Conservation (phyloP, 345 rosid genomes). For the Eucalyptus caleyi region DNA sequence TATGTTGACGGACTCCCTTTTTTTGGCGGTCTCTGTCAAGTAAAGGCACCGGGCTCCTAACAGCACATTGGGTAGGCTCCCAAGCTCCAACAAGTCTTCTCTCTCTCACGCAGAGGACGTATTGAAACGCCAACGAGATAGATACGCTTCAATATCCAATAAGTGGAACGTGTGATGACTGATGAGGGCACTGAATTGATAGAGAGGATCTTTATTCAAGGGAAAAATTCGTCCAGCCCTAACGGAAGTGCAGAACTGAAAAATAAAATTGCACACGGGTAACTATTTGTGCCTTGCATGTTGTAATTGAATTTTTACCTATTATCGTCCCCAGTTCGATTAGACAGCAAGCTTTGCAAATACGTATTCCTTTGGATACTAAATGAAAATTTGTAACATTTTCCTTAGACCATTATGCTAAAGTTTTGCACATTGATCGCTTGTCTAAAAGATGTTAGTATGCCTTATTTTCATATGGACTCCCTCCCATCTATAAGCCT, state of each 20-base stretch:
- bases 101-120: too few relatives aligned
- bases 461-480: too few relatives aligned
- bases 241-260: not conserved
- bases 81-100: too few relatives aligned
- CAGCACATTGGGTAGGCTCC: too few relatives aligned
- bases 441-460: too few relatives aligned
- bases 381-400: too few relatives aligned
- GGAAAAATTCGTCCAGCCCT: not conserved
- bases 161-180: not conserved
- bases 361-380: not conserved
- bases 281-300: not conserved
- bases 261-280: not conserved
- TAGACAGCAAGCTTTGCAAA: not conserved
- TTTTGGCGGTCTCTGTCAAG: too few relatives aligned
- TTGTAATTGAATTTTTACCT: not conserved
- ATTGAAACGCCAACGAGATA: not conserved
- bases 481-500: too few relatives aligned
- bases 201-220: not conserved
- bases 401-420: too few relatives aligned
- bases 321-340: not conserved
- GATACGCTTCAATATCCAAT: not conserved
- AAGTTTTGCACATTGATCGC: too few relatives aligned
- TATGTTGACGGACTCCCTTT: rapidly evolving
- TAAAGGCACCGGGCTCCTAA: too few relatives aligned
- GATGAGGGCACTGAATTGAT: not conserved